Evolutionary conservation across 2,329 filamentous ascomycete genomes (phyloP).

Genomic region (Zalaria obscura): DNA sequence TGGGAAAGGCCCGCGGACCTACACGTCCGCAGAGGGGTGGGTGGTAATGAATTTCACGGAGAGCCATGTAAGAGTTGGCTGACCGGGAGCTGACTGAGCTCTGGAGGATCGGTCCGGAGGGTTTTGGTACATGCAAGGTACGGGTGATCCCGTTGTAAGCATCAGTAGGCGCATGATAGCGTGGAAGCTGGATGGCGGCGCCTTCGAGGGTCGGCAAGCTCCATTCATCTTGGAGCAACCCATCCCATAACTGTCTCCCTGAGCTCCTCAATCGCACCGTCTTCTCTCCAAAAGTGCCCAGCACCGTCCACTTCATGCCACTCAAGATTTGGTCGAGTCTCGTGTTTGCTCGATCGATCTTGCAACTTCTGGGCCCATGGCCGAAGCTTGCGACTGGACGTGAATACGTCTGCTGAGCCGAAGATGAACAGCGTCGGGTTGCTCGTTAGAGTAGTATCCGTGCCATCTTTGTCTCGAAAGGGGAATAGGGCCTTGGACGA

Average conservation of each 20-base stretch:
- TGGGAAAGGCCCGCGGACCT: too few relatives aligned
- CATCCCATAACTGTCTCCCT: slow-evolving; percentile 11
- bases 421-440: slow-evolving; percentile 57
- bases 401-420: slow-evolving; percentile 63
- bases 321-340: slow-evolving; percentile 17
- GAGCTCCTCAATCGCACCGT: slow-evolving; percentile 17
- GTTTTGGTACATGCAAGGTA: too few relatives aligned
- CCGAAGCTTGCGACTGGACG: slow-evolving; percentile 48
- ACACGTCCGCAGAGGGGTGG: too few relatives aligned
- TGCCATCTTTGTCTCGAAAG: slow-evolving; percentile 6
- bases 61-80: too few relatives aligned
- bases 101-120: too few relatives aligned
- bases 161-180: too few relatives aligned
- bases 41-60: too few relatives aligned
- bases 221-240: slow-evolving; percentile 2
- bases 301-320: slow-evolving; percentile 32
- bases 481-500: slow-evolving; percentile 12
- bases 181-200: too few relatives aligned
- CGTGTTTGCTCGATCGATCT: slow-evolving; percentile 9
- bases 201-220: too few relatives aligned
- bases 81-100: too few relatives aligned
- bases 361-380: slow-evolving; percentile 49
- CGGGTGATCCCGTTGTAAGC: too few relatives aligned
- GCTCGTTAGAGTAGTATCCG: slow-evolving; percentile 35
- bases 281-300: slow-evolving; percentile 37